Evolutionary conservation across 2,329 filamentous ascomycete species (phyloP).

Genomic region (Coniosporium tulheliwenetii): DNA sequence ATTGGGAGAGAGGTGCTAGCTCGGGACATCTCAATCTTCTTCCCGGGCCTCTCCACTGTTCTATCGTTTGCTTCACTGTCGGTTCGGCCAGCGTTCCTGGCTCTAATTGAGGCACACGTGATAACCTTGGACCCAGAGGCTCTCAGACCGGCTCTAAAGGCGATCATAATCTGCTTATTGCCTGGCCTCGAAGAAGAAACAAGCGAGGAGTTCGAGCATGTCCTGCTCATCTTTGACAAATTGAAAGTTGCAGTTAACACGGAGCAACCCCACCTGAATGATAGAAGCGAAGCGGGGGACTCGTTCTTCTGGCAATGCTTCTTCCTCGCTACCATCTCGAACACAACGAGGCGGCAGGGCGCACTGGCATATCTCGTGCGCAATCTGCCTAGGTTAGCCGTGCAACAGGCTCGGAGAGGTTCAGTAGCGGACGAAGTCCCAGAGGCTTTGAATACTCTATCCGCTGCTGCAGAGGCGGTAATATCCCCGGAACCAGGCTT

Average conservation of each 20-base stretch:
- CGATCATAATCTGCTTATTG: conserved; percentile 73
- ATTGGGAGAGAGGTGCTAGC: conserved; percentile 70
- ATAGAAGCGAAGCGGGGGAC: conserved; percentile 35
- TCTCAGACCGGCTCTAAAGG: conserved; percentile 76
- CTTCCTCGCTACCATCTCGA: conserved; percentile 85
- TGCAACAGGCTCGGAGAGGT: conserved; percentile 17
- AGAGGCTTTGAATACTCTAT: conserved; percentile 17
- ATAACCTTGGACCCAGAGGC: conserved; percentile 53
- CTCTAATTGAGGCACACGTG: conserved; percentile 68
- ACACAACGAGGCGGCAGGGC: conserved; percentile 67
- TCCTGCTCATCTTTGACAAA: conserved; percentile 60
- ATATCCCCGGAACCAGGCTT: conserved; percentile 84
- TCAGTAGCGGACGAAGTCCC: conserved; percentile 14
- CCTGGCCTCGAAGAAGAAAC: conserved; percentile 92
- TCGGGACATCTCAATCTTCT: conserved; percentile 69
- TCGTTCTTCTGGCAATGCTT: conserved; percentile 98
- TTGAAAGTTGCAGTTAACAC: conserved; percentile 48
- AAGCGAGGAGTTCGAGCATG: conserved; percentile 90
- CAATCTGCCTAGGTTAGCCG: conserved; percentile 57
- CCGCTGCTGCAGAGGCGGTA: conserved; percentile 45
- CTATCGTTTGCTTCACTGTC: conserved; percentile 90
- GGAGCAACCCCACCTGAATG: conserved; percentile 29
- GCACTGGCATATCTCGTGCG: conserved; percentile 75
- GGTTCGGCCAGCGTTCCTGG: conserved; percentile 72
- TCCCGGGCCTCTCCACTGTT: conserved; percentile 77